Evolutionary conservation across 352 stramenopile genomes (phyloP).

Genomic region (Thalassiosira livingstoniorum): DNA sequence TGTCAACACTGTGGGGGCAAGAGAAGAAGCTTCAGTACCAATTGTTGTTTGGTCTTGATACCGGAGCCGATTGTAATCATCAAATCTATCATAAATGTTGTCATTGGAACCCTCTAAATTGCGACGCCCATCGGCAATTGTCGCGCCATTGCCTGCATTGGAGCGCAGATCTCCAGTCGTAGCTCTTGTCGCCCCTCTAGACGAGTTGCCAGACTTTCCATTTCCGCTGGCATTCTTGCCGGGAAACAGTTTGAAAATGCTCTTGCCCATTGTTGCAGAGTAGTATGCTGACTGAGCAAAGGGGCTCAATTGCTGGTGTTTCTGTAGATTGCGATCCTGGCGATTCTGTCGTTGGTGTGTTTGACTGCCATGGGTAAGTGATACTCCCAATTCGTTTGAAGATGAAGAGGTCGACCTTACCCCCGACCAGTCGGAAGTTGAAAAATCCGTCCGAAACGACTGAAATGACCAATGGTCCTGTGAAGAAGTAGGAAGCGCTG

Average conservation of each 20-base stretch:
- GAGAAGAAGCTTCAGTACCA: background rate
- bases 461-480: no score
- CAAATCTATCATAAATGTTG: background rate
- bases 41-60: conserved; percentile 16
- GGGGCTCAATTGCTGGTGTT: conserved; percentile 15
- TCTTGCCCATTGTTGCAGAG: conserved; percentile 8
- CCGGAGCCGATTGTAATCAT: conserved; percentile 18
- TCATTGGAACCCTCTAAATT: background rate
- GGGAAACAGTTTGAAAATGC: background rate
- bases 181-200: background rate
- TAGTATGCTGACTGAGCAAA: conserved; percentile 34
- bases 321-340: background rate
- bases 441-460: no score
- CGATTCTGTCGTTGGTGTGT: no score
- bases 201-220: background rate
- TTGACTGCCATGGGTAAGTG: no score
- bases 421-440: no score
- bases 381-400: no score
- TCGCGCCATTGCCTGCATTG: background rate
- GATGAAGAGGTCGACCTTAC: no score
- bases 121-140: background rate
- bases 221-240: background rate
- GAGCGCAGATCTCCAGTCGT: background rate
- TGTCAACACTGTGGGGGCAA: background rate
- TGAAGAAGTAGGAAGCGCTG: no score